These are phyloP conservation scores for Sporisorium exsertum DNA, from an alignment of 1,284 basidiomycete genomes.

Conservation along the genomic window DNA sequence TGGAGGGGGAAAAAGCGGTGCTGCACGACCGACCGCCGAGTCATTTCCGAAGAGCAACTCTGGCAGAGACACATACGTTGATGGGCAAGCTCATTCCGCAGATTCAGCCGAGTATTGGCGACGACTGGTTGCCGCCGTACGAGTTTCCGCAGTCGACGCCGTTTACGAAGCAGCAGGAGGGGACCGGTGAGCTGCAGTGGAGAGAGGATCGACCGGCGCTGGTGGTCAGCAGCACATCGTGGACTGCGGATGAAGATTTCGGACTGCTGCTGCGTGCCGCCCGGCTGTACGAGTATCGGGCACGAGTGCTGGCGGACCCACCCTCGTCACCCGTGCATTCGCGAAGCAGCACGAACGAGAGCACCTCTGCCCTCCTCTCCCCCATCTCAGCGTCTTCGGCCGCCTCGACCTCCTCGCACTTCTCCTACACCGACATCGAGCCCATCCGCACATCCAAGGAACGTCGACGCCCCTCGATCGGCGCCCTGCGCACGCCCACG, in stretches of 20 bases:
- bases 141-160: constrained; percentile 29
- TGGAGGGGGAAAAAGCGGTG: constrained; percentile 73
- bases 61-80: constrained; percentile 45
- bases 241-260: constrained; percentile 99
- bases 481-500: constrained; percentile 20
- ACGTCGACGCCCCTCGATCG: constrained; percentile 38
- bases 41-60: constrained; percentile 19
- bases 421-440: neutral
- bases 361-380: constrained; percentile 10
- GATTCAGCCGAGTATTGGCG: constrained; percentile 25
- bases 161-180: constrained; percentile 25
- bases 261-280: constrained; percentile 74
- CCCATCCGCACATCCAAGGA: constrained; percentile 33
- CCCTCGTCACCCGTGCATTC: constrained; percentile 13
- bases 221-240: constrained; percentile 90
- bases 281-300: constrained; percentile 76
- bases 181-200: constrained; percentile 7
- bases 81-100: constrained; percentile 27
- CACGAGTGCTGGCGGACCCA: constrained; percentile 23
- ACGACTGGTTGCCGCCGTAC: constrained; percentile 38
- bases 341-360: constrained; percentile 28
- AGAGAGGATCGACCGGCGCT: constrained; percentile 78
- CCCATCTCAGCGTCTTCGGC: constrained; percentile 28
- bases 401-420: constrained; percentile 10
- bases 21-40: constrained; percentile 54